Evolutionary conservation across 192 early-diverging fungal species (phyloP), one percentile per base, ranked within the genome.

Genomic region (Phycomyces blakesleeanus): DNA sequence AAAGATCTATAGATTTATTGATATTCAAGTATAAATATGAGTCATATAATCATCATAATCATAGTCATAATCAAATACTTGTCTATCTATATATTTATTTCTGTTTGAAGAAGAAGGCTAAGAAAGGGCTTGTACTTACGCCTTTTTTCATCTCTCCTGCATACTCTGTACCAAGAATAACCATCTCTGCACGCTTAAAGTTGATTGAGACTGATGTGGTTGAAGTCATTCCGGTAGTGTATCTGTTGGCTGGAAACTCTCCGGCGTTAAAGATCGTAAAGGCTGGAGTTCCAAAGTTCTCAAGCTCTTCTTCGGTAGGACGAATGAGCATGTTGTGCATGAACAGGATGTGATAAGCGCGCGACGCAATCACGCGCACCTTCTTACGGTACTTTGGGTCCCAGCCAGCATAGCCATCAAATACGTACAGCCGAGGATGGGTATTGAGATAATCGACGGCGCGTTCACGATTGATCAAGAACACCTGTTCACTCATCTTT

Each of bases 251-350:
- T 22, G 92, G 92, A 85, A 95, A 95, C 42, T 69, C 74, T 52
- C 94, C 94, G 25, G 94, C 90, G 68, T 97, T 97, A 86, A 93
- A 82, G 68, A 97, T 96, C 59, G 93, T 97, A 68, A 97, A 94
- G 72, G 95, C 92, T 21, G 94, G 94, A 73, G 90, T 85, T 64
- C 95, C 95, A 76, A 91, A 97, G 77, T 77, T 82, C 52, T 81
- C 87, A 14, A 95, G 87, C 82, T 97, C 95, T 61, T 91, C 84
- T 7, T 73, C 75, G 9, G 92, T 92, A 24, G 95, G 93, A 56
- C 95, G 90, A 75, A 97, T 95, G 62, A 97, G 83, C 93, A 97
- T 97, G 85, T 97, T 95, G 83, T 83, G 80, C 95, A 97, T 97
- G 77, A 97, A 97, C 68, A 97, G 79, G 25, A 87, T 83, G 74